Evolutionary conservation across 176 grass and related monocot species (phyloP), one percentile per base, ranked within the genome.

Genomic region (Elaeis guineensis): DNA sequence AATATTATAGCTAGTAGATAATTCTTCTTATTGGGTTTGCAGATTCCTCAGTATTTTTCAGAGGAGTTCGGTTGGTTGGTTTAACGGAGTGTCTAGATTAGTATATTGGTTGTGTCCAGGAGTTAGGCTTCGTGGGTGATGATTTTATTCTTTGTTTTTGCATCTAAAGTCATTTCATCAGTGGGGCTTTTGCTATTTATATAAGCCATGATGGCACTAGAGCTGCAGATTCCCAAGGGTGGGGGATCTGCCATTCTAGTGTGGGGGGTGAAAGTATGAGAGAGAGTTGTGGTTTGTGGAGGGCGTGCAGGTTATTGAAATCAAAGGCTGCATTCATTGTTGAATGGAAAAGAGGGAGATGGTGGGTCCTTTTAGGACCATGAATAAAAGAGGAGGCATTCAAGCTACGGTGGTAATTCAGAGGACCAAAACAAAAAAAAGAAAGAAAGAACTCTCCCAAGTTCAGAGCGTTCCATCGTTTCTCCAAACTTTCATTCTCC

Each of bases 11-110:
- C 65, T 20, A 71, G 64, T 72, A 79, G 72, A 71, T 85, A 74
- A 52, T 48, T 56, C 24, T 66, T 69, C 49, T 84, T 70, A 80
- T 79, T 51, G 50, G 17, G 17, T 66, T 78, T 59, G 52, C 67
- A 93, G 79, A 86, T 83, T 86, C 64, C 76, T 74, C 78, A 59
- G 52, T 62, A 64, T 83, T 83, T 72, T 64, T 74, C 17, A 55
- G 71, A 62, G 61, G 63, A 55, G 66, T 54, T 80, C 56, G 65
- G 51, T 16, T 71, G 61, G 56, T 76, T 29, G 6, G 32, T 64
- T 61, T 62, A 50, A 51, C 25, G 26, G 16, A 58, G 73, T 58
- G 20, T 18, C 21, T 55, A 52, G 25, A 44, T 75, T 65, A 39
- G 63, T 80, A 76, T 58, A 44, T 44, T 44, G 35, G 35, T 44